Evolutionary conservation across 768 basidiomycete genomes (phyloP).

Genomic region (Asterophora parasitica): DNA sequence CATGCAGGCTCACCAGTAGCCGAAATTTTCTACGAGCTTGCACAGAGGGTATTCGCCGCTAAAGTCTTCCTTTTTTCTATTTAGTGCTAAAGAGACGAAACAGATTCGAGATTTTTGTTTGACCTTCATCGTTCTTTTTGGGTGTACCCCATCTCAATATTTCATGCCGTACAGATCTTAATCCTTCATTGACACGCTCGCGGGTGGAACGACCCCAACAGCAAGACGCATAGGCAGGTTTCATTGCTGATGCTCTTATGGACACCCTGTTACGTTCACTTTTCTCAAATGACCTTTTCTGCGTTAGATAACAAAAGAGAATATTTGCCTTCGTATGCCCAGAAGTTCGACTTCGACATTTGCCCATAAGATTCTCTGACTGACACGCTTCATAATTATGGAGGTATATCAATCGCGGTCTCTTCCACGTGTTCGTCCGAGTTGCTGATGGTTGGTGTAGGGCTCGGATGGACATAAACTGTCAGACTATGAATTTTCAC

Average conservation of each 20-base stretch:
- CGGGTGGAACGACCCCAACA: constrained; percentile 14
- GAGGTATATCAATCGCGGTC: constrained; percentile 25
- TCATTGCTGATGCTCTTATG: constrained; percentile 27
- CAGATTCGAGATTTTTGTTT: constrained; percentile 30
- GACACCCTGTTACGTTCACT: constrained; percentile 22
- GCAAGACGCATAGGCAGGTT: constrained; percentile 36
- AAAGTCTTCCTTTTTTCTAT: constrained; percentile 21
- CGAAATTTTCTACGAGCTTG: constrained; percentile 12
- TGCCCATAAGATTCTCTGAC: constrained; percentile 10
- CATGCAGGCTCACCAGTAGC: constrained; percentile 84
- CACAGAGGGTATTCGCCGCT: constrained; percentile 21
- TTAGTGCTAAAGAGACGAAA: constrained; percentile 26
- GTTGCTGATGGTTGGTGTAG: constrained; percentile 15
- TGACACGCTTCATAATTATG: not conserved
- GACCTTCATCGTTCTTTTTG: constrained; percentile 27
- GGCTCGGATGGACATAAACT: not conserved
- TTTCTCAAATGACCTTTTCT: constrained; percentile 30
- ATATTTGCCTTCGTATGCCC: constrained; percentile 24
- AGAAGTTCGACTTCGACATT: constrained; percentile 15
- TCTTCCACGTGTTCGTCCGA: constrained; percentile 5
- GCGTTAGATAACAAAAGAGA: constrained; percentile 31
- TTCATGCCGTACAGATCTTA: constrained; percentile 28
- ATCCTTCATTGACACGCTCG: constrained; percentile 8
- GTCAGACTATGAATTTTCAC: not conserved
- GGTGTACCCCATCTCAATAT: constrained; percentile 24